These are phyloP conservation scores for Trypanosoma avium DNA, from an alignment of 208 protist genomes.

Conservation along the genomic window DNA sequence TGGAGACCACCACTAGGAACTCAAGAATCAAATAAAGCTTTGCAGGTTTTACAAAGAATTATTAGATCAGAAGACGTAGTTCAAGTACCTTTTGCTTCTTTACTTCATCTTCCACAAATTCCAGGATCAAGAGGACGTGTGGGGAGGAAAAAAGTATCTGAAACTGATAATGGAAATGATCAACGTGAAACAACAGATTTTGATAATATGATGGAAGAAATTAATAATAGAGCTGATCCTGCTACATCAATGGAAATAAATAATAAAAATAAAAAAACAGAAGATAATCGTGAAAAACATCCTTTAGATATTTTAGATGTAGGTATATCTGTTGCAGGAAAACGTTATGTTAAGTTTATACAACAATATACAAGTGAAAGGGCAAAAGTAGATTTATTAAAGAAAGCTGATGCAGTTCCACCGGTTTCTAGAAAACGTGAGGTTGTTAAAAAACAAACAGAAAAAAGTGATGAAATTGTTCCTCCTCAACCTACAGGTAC, in stretches of 20 bases:
- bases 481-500: background rate
- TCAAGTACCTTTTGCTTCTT: constrained; percentile 33
- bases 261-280: constrained; percentile 15
- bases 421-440: constrained; percentile 2
- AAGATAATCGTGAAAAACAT: constrained; percentile 3
- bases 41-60: constrained; percentile 34
- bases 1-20: constrained; percentile 51
- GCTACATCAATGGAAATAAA: constrained; percentile 11
- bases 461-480: background rate
- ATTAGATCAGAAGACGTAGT: constrained; percentile 36
- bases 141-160: constrained; percentile 18
- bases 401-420: constrained; percentile 16
- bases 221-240: background rate
- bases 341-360: constrained; percentile 70
- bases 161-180: background rate
- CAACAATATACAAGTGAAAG: constrained; percentile 79
- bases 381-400: constrained; percentile 59
- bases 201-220: background rate
- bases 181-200: background rate
- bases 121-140: background rate
- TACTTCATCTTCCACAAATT: constrained; percentile 36
- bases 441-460: background rate
- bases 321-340: constrained; percentile 39
- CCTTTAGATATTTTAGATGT: constrained; percentile 62
- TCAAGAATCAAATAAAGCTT: constrained; percentile 44